Evolutionary conservation across 345 rosid genomes (phyloP), one percentile per base, ranked within the genome.

Genomic region (Sisymbrium altissimum): DNA sequence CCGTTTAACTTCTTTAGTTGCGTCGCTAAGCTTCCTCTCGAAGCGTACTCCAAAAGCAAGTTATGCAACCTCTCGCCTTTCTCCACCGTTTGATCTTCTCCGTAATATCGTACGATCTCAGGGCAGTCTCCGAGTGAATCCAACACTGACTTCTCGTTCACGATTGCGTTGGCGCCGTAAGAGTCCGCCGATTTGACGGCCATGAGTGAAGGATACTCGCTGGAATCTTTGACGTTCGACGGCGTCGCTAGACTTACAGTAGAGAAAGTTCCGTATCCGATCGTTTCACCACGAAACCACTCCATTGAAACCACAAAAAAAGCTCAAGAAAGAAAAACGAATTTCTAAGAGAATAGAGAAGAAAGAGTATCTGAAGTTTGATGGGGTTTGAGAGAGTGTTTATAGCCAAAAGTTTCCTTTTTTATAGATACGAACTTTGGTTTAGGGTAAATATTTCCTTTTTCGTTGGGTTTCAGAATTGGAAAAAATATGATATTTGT

Each of bases 241-340:
- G 83, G 46, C n/a, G 40, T 74, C 1, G 86, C 89, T 19, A 86
- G 56, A 81, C 77, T 81, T 36, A 92, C 88, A 1, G 83, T 81
- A 9, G 88, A 86, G 52, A 89, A 89, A 19, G 91, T 78, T 18
- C 97, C 97, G 49, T 56, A 70, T 2, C 93, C 96, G 58, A 89
- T 78, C 40, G 79, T 73, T 17, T 82, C 85, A 43, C 93, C 90
- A 64, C 97, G 82, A 75, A 77, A 49, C 96, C 93, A 89, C 81
- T 85, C 85, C 86, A 86, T 86, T 52, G 76, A 6, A 64, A 82
- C 55, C 30, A 7, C 27, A 35, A 17, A 9, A 15, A 6, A 44
- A 6, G n/a, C 18, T 27, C 15, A n/a, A 10, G 39, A 4, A 50
- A 39, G n/a, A n/a, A 9, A 50, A 49, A 9, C 30, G 29, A 18